Base-by-base conservation (phyloP, 2,329 filamentous ascomycete species). In the Aspergillus sp. region DNA sequence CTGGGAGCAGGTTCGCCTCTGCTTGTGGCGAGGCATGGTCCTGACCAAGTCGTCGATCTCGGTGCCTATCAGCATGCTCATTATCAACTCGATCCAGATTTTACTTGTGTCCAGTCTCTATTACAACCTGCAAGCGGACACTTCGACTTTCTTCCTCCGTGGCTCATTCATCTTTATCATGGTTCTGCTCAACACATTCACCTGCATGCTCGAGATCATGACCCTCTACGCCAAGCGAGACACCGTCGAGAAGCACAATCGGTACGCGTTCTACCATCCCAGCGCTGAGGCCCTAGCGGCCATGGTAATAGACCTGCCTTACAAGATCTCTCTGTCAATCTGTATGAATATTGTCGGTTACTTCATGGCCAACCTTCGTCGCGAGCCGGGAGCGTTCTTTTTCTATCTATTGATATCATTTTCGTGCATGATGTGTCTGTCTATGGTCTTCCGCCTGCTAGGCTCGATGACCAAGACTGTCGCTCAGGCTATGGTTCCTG, bases 141-240 rank as follows among this genome's bases (percentile, higher is more conserved):
- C 90, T 0, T 70, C 74, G 20, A 90, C 86, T 65, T 94, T 96
- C 80, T 94, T 87, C 78, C 82, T 85, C 67, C 86, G 91, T 54
- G 89, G 89, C 59, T 87, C 89, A 39, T 81, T 95, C 9, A 79
- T 96, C 53, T 96, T 95, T 82, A 93, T 95, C 71, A 89, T 90
- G 63, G 86, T 92, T 69, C 81, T 96, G 56, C 86, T 93, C 81
- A 95, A 92, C 74, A 91, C 90, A 46, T 92, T 94, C 67, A 81
- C 87, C 59, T 88, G 85, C 69, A 88, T 88, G 58, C 82, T 93
- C 45, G 90, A 94, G 50, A 64, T 68, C 12, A 54, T 67, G 31
- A 59, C 54, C 6, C 32, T 69, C 12, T 59, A 67, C 29, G 62
- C 58, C 10, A 61, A 66, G 54, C 54, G 57, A 18, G 54, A 45